A percentile compares a stretch with the other conserved stretches of the same genome.
These are phyloP conservation scores for Botrytis squamosa DNA, from an alignment of 2,329 filamentous ascomycete species.

Conservation along the genomic window DNA sequence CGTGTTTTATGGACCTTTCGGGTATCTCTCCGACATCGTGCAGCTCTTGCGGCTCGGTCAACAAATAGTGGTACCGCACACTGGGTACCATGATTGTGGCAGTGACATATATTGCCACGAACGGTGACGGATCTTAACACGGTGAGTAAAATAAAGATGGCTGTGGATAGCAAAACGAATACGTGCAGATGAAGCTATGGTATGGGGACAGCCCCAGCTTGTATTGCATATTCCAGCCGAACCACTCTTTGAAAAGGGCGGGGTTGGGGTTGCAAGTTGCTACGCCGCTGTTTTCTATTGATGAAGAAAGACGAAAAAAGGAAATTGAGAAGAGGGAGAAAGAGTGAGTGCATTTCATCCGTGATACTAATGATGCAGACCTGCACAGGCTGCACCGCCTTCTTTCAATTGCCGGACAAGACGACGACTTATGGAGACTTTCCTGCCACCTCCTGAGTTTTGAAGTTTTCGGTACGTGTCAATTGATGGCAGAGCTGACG, in stretches of 20 bases:
- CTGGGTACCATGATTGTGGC: constrained; percentile 2
- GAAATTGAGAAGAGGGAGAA: background rate
- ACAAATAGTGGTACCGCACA: background rate
- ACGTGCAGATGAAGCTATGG: constrained; percentile 8
- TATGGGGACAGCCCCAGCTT: constrained; percentile 1
- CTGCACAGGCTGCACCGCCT: constrained; percentile 4
- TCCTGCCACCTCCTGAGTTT: background rate
- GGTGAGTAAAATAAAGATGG: constrained; percentile 1
- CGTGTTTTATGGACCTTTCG: constrained; percentile 16
- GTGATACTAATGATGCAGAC: background rate
- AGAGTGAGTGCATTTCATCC: background rate
- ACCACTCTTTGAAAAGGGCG: constrained; percentile 11
- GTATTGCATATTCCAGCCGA: background rate
- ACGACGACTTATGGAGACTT: background rate
- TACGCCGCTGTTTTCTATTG: background rate
- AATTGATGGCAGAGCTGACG: background rate
- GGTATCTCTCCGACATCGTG: constrained; percentile 1
- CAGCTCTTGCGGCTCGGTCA: constrained; percentile 2
- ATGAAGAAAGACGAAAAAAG: constrained; percentile 2
- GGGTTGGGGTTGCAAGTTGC: constrained; percentile 2
- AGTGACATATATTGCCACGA: constrained; percentile 5
- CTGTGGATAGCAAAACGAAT: constrained; percentile 8
- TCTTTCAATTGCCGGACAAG: background rate
- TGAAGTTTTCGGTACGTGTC: background rate
- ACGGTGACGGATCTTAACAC: constrained; percentile 3